Base-by-base conservation (phyloP, 192 early-diverging fungal genomes). In the Gonapodya prolifera region DNA sequence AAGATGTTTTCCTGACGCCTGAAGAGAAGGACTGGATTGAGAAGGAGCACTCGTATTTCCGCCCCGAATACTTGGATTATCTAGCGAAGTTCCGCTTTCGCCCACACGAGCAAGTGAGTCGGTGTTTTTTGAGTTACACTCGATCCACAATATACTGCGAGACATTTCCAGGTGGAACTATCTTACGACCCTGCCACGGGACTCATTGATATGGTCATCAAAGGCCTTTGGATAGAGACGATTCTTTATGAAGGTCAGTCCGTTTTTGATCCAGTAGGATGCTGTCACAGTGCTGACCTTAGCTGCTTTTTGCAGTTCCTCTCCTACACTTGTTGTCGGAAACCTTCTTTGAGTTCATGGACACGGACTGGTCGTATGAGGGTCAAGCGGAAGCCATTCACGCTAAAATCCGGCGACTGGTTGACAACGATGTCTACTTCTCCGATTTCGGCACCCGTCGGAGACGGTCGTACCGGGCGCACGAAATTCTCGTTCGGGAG, bases 361-460 rank as follows among this genome's bases (percentile, higher is more conserved):
- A 94, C 76, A 84, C 78, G 2, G 89, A 91, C 78, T 94, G 93
- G 93, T 80, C 80, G 61, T 84, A 89, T 70, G 82, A 81, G 0
- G 87, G 87, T 18, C 92, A 93, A 77, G 75, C 78, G 1, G 90
- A 91, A 71, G 74, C 78, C 0, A 87, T 87, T 1, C 30, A 70
- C 0, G 73, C 70, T 30, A 93, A 94, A 80, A 81, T 86, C 0
- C 61, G 79, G n/a, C 16, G 69, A 29, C 82, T 94, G 0, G 77
- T 86, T 8, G 75, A 82, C 1, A 83, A 83, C 0, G 91, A 91
- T 8, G 91, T 91, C 78, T 82, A 75, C 31, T 93, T 94, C 83
- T 88, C 91, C 30, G 93, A 94, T 76, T 93, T 94, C 86, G 93
- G 93, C 32, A 93, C 92, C 0, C 80, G 92, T 1, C 79, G 92